Conservation (phyloP, 441 rosid species). For the Manihot esculenta region DNA sequence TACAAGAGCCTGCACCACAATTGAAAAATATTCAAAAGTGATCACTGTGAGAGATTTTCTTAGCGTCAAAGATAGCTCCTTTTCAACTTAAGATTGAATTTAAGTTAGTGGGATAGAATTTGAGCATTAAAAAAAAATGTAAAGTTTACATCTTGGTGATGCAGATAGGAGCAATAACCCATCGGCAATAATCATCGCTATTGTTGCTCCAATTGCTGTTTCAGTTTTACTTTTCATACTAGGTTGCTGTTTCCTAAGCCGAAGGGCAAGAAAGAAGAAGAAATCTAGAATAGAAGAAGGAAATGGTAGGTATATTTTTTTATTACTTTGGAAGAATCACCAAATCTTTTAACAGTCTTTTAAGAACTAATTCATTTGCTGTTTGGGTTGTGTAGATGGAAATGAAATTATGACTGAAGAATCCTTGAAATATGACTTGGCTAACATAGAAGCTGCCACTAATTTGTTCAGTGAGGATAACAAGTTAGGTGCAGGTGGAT, state of each 20-base stretch:
- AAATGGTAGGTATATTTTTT: constrained; percentile 25
- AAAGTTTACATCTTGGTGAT: neutral
- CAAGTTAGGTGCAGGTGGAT: constrained; percentile 60
- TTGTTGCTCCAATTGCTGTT: constrained; percentile 20
- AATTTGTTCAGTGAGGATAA: constrained; percentile 39
- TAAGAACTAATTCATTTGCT: neutral
- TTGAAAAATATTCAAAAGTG: too few relatives aligned
- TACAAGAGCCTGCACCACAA: too few relatives aligned
- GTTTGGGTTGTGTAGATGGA: neutral
- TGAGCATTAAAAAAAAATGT: too few relatives aligned
- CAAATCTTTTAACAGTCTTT: too few relatives aligned
- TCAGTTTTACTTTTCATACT: constrained; percentile 15
- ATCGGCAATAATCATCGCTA: constrained; percentile 12
- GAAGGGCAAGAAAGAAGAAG: constrained; percentile 18
- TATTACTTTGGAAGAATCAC: too few relatives aligned
- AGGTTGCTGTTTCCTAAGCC: constrained; percentile 23
- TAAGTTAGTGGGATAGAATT: too few relatives aligned
- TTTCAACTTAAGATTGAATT: too few relatives aligned
- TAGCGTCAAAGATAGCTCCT: neutral
- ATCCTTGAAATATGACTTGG: constrained; percentile 35
- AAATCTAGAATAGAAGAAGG: constrained; percentile 3
- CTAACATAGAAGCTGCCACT: constrained; percentile 35
- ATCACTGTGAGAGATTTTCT: too few relatives aligned
- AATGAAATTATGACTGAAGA: constrained; percentile 19
- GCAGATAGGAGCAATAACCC: constrained; percentile 16